Evolutionary conservation across 768 basidiomycete genomes (phyloP), one percentile per base, ranked within the genome.

Genomic region (Lentinula sp.): DNA sequence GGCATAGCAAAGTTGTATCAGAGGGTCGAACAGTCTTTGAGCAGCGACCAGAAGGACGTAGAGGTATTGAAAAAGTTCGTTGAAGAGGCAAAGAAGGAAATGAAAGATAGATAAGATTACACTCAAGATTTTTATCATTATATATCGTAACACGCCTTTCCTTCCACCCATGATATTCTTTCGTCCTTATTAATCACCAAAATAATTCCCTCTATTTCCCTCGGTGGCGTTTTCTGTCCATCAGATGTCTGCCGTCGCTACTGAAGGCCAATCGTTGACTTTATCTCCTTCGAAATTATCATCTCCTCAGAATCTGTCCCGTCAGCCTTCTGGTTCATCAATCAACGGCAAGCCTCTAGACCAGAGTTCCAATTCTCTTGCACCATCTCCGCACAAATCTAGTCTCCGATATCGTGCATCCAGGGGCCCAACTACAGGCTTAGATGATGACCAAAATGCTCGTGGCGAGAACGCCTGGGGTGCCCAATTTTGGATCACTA

Each of bases 401-500:
- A 57, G 64, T 59, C 48, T 67, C 64, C 57, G 51, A 61, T 49
- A 52, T 43, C 59, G 59, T 61, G 28, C 28, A n/a, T 56, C 61
- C 13, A 62, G 15, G 39, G 56, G 53, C 32, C 33, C 42, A 6
- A 61, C 63, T 36, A 60, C 65, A 37, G 67, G 58, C 33, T 71
- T 72, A 46, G 76, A 79, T 57, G 73, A 68, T 51, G 76, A 80
- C 59, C 82, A 81, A 65, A 73, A 82, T 63, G 81, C 81, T 33
- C 94, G 93, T 92, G 93, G 92, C 5, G 84, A 89, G 32, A 88
- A 93, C 46, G 81, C 80, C 33, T 95, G 93, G 93, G 93, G 92
- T 4, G 84, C 89, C 32, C 88, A 93, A 71, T 96, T 97, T 70
- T 97, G 95, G 95, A 92, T 96, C 6, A 95, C 95, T 6, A 79